Base-by-base conservation (phyloP, 306 rosid species). In the Trifolium dubium region DNA sequence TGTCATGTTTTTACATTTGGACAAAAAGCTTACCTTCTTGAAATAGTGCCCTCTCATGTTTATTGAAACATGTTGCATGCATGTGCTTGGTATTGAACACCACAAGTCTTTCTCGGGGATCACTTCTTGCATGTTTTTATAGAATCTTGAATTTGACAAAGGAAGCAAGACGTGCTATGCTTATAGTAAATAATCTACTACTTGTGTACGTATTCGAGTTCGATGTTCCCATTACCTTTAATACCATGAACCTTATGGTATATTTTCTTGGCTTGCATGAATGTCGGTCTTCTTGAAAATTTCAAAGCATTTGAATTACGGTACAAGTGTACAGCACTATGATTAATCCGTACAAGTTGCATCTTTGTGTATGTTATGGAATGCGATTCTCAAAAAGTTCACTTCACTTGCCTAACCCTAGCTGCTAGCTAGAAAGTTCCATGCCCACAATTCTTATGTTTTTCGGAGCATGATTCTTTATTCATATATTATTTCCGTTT, bases 261-360 rank as follows among this genome's bases (percentile, higher is more conserved):
- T 80, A 35, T 80, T 74, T 69, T 63, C 77, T 75, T 75, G 77
- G 67, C 77, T 46, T 71, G 77, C 74, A 71, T 58, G 79, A 76
- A 81, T 81, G 85, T 76, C 73, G 85, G 79, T 77, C 44, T 23
- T 29, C 66, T 65, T 76, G 75, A 67, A 50, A 46, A 60, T 63
- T 81, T 71, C 78, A 59, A 81, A 71, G 56, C 40, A 69, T 47
- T 74, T 50, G 28, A 65, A 67, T 72, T 58, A 47, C 8, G 43
- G 18, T 59, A 54, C 62, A 55, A 55, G 62, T 18, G 17, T 39
- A 40, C 50, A 64, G 5, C 10, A 64, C 3, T 30, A 29, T 64
- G 49, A 63, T 77, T 53, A 32, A 39, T 32, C 61, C 74, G 69
- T 72, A 72, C 73, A 32, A 11, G 34, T 72, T 65, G 43, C 18